phyloP scores from a whole-genome alignment of 371 early-diverging fungal species.

The Funneliformis caledonium region DNA sequence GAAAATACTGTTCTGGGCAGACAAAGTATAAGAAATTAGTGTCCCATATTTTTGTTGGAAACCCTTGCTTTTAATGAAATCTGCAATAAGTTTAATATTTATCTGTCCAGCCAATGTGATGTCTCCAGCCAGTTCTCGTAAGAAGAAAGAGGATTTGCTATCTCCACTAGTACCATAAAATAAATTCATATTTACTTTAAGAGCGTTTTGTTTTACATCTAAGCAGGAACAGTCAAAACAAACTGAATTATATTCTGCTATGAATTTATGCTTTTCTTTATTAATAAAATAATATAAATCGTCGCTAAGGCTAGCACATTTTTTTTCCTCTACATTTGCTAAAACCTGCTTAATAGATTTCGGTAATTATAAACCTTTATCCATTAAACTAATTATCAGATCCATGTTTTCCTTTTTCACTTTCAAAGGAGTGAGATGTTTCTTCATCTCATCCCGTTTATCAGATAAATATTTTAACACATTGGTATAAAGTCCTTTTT shows the following conservation, averaged over 20 bases:
- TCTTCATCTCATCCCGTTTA: too few relatives aligned
- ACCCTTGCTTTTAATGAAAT: background rate
- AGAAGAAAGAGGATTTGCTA: constrained; percentile 17
- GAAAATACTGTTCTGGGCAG: constrained; percentile 22
- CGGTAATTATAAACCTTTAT: too few relatives aligned
- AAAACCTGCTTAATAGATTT: too few relatives aligned
- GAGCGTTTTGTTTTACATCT: constrained; percentile 3
- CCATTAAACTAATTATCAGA: too few relatives aligned
- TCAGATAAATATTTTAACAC: too few relatives aligned
- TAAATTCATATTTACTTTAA: constrained; percentile 22
- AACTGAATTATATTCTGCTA: background rate
- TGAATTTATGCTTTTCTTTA: background rate
- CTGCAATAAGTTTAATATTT: constrained; percentile 29
- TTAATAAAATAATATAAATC: background rate
- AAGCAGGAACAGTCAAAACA: background rate
- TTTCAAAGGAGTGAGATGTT: too few relatives aligned
- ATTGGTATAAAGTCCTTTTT: constrained; percentile 8
- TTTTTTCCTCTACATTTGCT: too few relatives aligned
- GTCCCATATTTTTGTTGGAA: constrained; percentile 18
- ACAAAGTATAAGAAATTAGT: constrained; percentile 27
- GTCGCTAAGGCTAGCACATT: background rate
- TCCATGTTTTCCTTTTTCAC: too few relatives aligned
- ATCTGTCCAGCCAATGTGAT: constrained; percentile 20
- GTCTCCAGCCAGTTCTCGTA: background rate
- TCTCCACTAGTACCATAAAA: constrained; percentile 24